Percentiles rank a stretch among this genome's conserved stretches.
Evolutionary conservation across 495 filamentous ascomycete genomes (phyloP).

Genomic region (Niebla homalea): DNA sequence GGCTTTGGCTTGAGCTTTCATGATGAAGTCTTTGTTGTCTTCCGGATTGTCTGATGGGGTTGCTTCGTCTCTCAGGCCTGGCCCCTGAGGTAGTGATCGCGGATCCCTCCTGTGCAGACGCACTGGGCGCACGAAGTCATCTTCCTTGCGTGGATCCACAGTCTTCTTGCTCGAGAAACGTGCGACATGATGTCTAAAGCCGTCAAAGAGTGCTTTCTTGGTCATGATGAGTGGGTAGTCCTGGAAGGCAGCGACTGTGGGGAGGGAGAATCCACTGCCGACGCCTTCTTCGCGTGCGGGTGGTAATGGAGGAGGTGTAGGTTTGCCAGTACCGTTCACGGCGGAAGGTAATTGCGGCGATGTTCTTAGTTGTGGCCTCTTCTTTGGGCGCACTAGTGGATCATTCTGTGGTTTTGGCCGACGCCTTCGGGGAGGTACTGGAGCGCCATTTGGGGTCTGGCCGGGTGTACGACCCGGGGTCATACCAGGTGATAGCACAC

Average conservation of each 20-base stretch:
- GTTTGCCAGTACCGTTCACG: not conserved
- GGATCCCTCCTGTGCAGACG: constrained; percentile 81
- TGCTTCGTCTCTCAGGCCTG: constrained; percentile 39
- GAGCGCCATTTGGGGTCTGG: constrained; percentile 28
- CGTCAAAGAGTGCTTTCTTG: constrained; percentile 65
- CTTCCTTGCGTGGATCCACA: constrained; percentile 60
- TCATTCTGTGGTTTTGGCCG: constrained; percentile 42
- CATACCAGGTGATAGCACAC: constrained; percentile 29
- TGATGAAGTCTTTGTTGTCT: constrained; percentile 57
- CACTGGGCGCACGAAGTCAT: constrained; percentile 77
- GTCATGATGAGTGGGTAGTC: constrained; percentile 71
- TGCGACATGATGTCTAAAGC: constrained; percentile 75
- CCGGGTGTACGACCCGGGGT: constrained; percentile 21
- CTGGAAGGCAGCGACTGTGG: constrained; percentile 34
- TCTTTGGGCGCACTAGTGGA: constrained; percentile 56
- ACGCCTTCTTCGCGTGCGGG: constrained; percentile 21
- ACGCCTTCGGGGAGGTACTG: constrained; percentile 24
- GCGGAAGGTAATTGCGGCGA: not conserved
- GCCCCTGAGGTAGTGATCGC: constrained; percentile 42
- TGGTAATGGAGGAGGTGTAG: constrained; percentile 1
- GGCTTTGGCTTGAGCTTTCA: constrained; percentile 51
- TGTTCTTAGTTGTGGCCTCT: constrained; percentile 17
- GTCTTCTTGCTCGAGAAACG: constrained; percentile 50
- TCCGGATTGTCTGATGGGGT: constrained; percentile 24
- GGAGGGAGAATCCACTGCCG: constrained; percentile 47